Evolutionary conservation across 352 stramenopile species (phyloP).

Genomic region (Phytophthora syringae): DNA sequence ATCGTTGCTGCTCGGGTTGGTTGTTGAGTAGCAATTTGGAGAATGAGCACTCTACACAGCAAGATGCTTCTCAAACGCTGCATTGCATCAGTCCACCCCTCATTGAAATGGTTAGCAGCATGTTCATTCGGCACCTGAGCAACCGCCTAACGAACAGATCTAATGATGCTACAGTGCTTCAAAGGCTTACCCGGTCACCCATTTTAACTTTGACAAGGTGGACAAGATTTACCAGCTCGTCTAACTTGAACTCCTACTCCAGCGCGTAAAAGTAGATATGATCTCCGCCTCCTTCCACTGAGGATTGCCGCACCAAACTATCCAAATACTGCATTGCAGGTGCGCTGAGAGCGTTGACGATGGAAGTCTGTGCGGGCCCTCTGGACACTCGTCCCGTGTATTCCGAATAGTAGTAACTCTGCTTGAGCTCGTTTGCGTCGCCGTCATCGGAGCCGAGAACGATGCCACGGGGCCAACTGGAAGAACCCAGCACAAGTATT

Average conservation of each 20-base stretch:
- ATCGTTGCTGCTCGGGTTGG: slow-evolving; percentile 16
- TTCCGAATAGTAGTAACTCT: slow-evolving; percentile 63
- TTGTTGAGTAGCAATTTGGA: slow-evolving; percentile 14
- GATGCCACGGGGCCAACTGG: slow-evolving; percentile 68
- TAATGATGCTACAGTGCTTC: slow-evolving; percentile 1
- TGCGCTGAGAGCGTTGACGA: slow-evolving; percentile 58
- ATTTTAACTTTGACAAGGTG: slow-evolving; percentile 4
- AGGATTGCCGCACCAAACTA: slow-evolving; percentile 46
- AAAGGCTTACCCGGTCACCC: slow-evolving; percentile 8
- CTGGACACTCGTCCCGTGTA: slow-evolving; percentile 68
- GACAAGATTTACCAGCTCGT: not conserved
- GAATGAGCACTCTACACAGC: slow-evolving; percentile 7
- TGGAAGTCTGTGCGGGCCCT: slow-evolving; percentile 20
- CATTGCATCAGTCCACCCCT: not conserved
- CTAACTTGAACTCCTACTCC: slow-evolving; percentile 16
- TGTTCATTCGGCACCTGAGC: slow-evolving; percentile 10
- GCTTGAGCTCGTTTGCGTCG: slow-evolving; percentile 33
- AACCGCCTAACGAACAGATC: slow-evolving; percentile 1
- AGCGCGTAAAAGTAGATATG: slow-evolving; percentile 39
- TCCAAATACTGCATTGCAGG: slow-evolving; percentile 71
- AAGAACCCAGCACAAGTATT: not conserved
- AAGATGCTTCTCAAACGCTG: not conserved
- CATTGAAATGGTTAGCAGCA: not conserved
- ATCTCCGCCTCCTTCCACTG: slow-evolving; percentile 21
- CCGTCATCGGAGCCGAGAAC: slow-evolving; percentile 48